Conservation (phyloP, 805 yeast species). For the Alloascoidea hylecoeti region DNA sequence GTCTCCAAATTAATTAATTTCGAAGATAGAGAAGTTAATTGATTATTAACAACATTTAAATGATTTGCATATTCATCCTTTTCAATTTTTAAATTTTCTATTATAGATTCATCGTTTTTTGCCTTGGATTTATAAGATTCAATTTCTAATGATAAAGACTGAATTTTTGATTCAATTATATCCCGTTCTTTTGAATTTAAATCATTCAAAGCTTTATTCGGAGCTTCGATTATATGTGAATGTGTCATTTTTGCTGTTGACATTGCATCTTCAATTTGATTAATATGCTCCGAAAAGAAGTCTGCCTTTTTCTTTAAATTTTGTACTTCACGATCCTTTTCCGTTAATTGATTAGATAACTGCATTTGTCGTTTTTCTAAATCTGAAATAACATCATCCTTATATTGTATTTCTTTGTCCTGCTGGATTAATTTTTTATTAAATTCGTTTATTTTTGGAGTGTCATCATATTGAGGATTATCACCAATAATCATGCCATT, state of each 20-base stretch:
- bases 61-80: slow-evolving; percentile 1
- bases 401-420: neutral
- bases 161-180: neutral
- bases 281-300: neutral
- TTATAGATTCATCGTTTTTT: neutral
- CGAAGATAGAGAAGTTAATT: neutral
- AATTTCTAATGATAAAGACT: neutral
- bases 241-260: neutral
- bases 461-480: too few species aligned
- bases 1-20: neutral
- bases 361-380: neutral
- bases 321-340: neutral
- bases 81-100: neutral
- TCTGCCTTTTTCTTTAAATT: neutral
- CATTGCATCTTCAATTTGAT: neutral
- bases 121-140: neutral
- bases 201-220: neutral
- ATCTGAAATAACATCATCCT: neutral
- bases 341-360: neutral
- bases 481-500: too few species aligned
- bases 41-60: neutral
- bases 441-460: too few species aligned
- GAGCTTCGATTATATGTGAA: neutral
- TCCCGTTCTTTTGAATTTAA: neutral
- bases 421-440: neutral